These are phyloP conservation scores for Amanita muscaria DNA, from an alignment of 768 basidiomycete genomes.

Conservation along the genomic window DNA sequence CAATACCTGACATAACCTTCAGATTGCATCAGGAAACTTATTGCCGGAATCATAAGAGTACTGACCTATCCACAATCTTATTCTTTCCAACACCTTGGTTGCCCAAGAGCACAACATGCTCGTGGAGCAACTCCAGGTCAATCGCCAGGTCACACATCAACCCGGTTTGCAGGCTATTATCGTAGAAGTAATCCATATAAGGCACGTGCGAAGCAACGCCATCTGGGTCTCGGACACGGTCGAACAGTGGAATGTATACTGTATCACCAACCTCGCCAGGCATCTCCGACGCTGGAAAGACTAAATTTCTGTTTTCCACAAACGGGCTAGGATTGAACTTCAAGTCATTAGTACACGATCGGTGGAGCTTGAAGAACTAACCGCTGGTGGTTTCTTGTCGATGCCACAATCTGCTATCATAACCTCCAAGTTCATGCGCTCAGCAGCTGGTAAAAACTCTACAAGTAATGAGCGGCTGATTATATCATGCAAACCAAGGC, in stretches of 20 bases:
- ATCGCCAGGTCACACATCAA: slow-evolving; percentile 58
- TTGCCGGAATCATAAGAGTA: too few relatives aligned
- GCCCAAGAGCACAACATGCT: slow-evolving; percentile 57
- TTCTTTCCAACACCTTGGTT: slow-evolving; percentile 74
- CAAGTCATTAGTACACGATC: background rate
- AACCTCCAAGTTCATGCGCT: slow-evolving; percentile 43
- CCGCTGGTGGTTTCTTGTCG: slow-evolving; percentile 29
- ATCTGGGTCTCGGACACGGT: slow-evolving; percentile 38
- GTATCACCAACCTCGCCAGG: slow-evolving; percentile 21
- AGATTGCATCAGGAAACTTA: too few relatives aligned
- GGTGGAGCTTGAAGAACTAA: slow-evolving; percentile 18
- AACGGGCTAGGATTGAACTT: slow-evolving; percentile 44
- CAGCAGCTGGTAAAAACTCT: slow-evolving; percentile 54
- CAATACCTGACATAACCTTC: slow-evolving; percentile 49
- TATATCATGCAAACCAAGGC: slow-evolving; percentile 37
- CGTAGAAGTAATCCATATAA: slow-evolving; percentile 63
- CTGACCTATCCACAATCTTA: slow-evolving; percentile 55
- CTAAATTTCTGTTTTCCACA: slow-evolving; percentile 27
- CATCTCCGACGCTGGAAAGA: slow-evolving; percentile 39
- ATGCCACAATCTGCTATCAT: slow-evolving; percentile 45
- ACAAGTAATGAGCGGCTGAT: slow-evolving; percentile 42
- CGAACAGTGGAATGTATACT: slow-evolving; percentile 41
- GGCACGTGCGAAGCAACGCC: slow-evolving; percentile 53
- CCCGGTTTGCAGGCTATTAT: slow-evolving; percentile 60
- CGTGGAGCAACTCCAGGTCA: slow-evolving; percentile 51